A percentile compares a stretch with the other conserved stretches of the same genome.
Conservation (phyloP, 495 filamentous ascomycete species). For the Podospora conica region DNA sequence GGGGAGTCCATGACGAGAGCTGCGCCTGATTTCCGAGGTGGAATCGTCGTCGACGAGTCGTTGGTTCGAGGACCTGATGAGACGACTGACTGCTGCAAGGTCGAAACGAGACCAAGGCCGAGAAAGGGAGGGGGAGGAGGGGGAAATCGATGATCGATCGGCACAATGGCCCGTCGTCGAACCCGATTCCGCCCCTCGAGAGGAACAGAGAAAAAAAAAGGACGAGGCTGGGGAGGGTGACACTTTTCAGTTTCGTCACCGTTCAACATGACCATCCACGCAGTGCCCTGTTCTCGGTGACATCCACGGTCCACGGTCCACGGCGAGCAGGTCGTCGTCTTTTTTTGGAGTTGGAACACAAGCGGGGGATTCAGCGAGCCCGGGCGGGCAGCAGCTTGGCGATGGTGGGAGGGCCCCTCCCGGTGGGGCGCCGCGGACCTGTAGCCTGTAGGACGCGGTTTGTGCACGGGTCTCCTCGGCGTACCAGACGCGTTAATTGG, state of each 20-base stretch:
- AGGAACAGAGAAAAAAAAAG: neutral
- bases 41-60: slow-evolving; percentile 7
- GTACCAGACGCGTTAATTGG: slow-evolving; percentile 16
- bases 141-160: no score
- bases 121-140: neutral
- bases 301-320: neutral
- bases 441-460: slow-evolving; percentile 4
- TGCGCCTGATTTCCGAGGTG: neutral
- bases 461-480: slow-evolving; percentile 7
- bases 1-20: neutral
- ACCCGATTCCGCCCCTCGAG: neutral
- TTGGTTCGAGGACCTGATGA: neutral
- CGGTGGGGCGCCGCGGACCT: slow-evolving; percentile 3
- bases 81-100: neutral
- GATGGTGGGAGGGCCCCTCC: slow-evolving; percentile 2
- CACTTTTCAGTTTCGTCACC: neutral
- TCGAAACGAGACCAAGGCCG: neutral
- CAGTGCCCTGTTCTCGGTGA: neutral
- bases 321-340: neutral
- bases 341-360: neutral
- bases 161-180: no score
- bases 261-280: neutral
- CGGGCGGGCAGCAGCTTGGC: neutral
- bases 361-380: neutral
- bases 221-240: neutral